These are phyloP conservation scores for Xylariales sp. DNA, from an alignment of 2,329 filamentous ascomycete genomes.

Conservation along the genomic window DNA sequence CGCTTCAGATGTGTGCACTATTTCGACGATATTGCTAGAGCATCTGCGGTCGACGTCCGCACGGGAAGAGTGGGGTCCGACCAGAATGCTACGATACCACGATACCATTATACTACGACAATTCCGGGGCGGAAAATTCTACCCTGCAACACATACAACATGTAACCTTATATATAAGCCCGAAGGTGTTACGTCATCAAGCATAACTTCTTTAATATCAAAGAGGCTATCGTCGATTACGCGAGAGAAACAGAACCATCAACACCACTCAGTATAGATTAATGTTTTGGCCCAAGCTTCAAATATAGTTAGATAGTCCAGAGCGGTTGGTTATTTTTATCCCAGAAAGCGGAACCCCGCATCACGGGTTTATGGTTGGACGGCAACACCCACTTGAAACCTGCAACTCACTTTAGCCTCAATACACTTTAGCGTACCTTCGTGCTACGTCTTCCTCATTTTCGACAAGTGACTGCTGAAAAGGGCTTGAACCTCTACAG, in stretches of 20 bases:
- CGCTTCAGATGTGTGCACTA: too few relatives aligned
- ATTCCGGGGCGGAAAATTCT: too few relatives aligned
- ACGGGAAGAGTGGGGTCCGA: too few relatives aligned
- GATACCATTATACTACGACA: too few relatives aligned
- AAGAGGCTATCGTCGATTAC: background rate
- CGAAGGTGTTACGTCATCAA: background rate
- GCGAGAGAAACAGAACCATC: background rate
- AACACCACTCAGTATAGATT: background rate
- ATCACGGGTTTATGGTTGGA: background rate
- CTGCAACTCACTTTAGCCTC: constrained; percentile 16
- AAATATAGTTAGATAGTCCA: background rate
- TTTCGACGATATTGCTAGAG: too few relatives aligned
- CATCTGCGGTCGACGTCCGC: too few relatives aligned
- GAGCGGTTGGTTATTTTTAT: background rate
- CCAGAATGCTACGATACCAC: too few relatives aligned
- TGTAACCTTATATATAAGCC: too few relatives aligned
- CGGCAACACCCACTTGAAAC: background rate
- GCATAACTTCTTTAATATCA: background rate
- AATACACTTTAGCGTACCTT: background rate
- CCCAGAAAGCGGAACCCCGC: background rate
- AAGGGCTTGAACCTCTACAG: background rate
- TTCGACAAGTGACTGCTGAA: background rate
- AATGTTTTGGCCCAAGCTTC: background rate
- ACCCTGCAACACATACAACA: too few relatives aligned
- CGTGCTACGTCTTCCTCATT: constrained; percentile 1